Evolutionary conservation across 1,284 basidiomycete species (phyloP), one percentile per base, ranked within the genome.

Genomic region (Rugosomyces carneus): DNA sequence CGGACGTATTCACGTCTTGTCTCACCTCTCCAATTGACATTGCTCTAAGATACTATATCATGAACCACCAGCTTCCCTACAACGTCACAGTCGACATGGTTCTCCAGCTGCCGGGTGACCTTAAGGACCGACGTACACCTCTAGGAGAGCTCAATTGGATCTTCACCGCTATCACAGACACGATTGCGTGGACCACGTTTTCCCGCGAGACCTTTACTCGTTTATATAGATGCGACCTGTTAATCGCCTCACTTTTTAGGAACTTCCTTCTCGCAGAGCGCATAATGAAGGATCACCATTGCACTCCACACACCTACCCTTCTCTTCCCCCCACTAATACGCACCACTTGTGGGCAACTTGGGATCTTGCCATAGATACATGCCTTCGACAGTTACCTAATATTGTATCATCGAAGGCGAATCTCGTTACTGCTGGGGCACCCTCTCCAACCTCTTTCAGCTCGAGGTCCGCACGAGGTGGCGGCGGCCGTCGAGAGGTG

Each of bases 111-210:
- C 96, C 95, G 0, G 95, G 96, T 3, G 93, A 97, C 58, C 77
- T 99, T 50, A 97, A 97, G 65, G 95, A 99, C 60, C 79, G 95
- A 26, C 79, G 93, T 19, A 98, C 96, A 2, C 95, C 95, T 0
- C 75, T 99, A 1, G 95, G 95, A 43, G 95, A 99, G 66, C 80
- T 99, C 21, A 97, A 97, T 65, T 99, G 96, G 95, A 98, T 99
- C 57, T 98, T 99, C 68, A 98, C 93, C 1, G 93, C 95, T 34
- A 93, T 99, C 53, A 99, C 95, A 13, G 95, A 99, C 67, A 98
- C 95, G 6, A 98, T 99, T 53, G 96, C 96, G 10, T 99, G 96
- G 95, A 93, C 94, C 9, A 92, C 93, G 0, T 93, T 99, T 60
- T 89, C 93, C 16, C 80, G 89, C 42, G 91, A 95, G 42, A 81